Evolutionary conservation across 2,329 filamentous ascomycete species (phyloP).

Genomic region (Pseudocercospora fijiensis): DNA sequence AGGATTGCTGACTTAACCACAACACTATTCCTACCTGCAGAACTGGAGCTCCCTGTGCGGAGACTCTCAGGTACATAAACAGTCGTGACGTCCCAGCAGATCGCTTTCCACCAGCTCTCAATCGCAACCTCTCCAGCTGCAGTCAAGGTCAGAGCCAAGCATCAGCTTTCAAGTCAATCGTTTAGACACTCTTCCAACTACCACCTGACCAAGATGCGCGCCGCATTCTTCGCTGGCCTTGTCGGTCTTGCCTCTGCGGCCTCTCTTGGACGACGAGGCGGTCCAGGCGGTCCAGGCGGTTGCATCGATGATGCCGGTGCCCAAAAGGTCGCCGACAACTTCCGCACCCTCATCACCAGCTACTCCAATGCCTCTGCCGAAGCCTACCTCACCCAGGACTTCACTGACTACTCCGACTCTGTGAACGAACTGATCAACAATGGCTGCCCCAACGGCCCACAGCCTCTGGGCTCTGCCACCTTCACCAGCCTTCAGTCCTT

Average conservation of each 20-base stretch:
- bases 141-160: background rate
- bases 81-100: background rate
- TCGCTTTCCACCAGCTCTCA: background rate
- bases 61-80: constrained; percentile 5
- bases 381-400: constrained; percentile 32
- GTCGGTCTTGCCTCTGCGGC: constrained; percentile 7
- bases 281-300: background rate
- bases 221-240: constrained; percentile 11
- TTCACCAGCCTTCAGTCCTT: constrained; percentile 33
- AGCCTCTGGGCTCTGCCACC: constrained; percentile 29
- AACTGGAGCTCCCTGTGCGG: background rate
- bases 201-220: constrained; percentile 14
- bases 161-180: constrained; percentile 6
- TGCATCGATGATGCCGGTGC: constrained; percentile 23
- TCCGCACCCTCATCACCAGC: constrained; percentile 35
- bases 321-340: constrained; percentile 33
- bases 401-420: constrained; percentile 38
- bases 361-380: constrained; percentile 34
- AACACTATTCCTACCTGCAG: constrained; percentile 4
- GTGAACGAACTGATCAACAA: constrained; percentile 37
- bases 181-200: constrained; percentile 2
- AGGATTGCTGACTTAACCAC: background rate
- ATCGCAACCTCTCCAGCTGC: background rate
- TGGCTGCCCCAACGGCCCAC: constrained; percentile 28
- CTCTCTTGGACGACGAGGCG: background rate